Conservation (phyloP, 164 flowering plant genomes). For the Aristolochia californica region DNA sequence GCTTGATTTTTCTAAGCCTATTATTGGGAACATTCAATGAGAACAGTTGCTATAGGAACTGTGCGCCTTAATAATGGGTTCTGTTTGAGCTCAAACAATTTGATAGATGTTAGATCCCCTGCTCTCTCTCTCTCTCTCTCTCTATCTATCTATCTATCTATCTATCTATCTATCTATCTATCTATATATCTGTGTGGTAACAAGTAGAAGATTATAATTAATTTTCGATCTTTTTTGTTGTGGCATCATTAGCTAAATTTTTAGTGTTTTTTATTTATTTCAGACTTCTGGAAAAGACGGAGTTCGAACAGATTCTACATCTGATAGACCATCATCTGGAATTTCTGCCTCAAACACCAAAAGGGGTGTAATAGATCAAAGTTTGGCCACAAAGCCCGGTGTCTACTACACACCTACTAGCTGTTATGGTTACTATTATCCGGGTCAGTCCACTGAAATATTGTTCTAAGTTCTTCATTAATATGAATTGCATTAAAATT, state of each 20-base stretch:
- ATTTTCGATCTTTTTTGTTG: background rate
- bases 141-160: background rate
- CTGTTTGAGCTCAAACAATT: no score
- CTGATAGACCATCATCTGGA: slow-evolving; percentile 12
- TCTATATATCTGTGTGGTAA: background rate
- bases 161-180: background rate
- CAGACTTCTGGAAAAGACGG: slow-evolving; percentile 25
- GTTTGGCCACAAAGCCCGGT: slow-evolving; percentile 18
- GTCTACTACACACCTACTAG: slow-evolving; percentile 22
- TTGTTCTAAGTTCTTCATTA: background rate
- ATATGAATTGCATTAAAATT: background rate
- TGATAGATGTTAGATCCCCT: background rate
- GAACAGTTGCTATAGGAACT: background rate
- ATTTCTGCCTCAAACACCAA: slow-evolving; percentile 16
- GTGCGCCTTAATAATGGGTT: no score
- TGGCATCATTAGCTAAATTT: background rate
- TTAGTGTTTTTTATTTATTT: background rate
- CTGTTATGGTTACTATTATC: slow-evolving; percentile 28
- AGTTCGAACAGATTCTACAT: slow-evolving; percentile 14
- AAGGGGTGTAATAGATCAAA: slow-evolving; percentile 21
- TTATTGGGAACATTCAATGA: background rate
- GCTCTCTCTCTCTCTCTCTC: background rate
- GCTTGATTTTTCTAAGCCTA: background rate
- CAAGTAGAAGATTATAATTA: background rate
- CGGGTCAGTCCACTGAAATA: slow-evolving; percentile 18